Conservation (phyloP, 1,284 basidiomycete species). For the Hemileia vastatrix region DNA sequence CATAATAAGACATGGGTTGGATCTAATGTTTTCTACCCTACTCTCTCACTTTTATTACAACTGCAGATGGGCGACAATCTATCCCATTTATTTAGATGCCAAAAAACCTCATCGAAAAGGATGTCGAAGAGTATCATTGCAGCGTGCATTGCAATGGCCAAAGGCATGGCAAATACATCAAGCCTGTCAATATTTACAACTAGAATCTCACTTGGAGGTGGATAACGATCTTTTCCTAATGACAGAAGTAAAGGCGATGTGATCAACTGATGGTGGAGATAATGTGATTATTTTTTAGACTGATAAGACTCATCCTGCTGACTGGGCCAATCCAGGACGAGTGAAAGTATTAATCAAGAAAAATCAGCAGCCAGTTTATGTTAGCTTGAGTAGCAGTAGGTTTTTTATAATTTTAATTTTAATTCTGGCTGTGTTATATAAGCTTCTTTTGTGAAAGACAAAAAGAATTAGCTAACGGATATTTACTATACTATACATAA, state of each 20-base stretch:
- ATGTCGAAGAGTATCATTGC: conserved; percentile 66
- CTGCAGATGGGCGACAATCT: conserved; percentile 79
- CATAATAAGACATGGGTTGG: too few species aligned
- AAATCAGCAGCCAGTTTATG: conserved; percentile 63
- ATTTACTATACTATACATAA: background rate
- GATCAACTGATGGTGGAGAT: too few species aligned
- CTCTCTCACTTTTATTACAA: conserved; percentile 19
- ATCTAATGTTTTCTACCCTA: too few species aligned
- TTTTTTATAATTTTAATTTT: conserved; percentile 25
- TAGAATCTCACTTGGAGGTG: conserved; percentile 75
- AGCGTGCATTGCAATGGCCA: conserved; percentile 84
- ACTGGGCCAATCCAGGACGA: conserved; percentile 70
- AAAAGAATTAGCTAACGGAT: background rate
- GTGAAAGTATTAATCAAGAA: conserved; percentile 83
- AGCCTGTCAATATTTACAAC: conserved; percentile 63
- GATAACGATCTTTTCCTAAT: background rate
- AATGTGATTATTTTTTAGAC: conserved; percentile 35
- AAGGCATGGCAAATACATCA: conserved; percentile 82
- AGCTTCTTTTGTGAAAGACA: background rate
- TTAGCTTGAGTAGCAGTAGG: conserved; percentile 68
- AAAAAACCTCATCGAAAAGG: conserved; percentile 76
- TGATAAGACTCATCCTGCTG: conserved; percentile 76
- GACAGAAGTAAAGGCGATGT: background rate
- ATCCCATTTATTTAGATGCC: conserved; percentile 93
- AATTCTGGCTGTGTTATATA: background rate